Conservation (phyloP, 169 alveolate species). For the Plasmodium cynomolgi region DNA sequence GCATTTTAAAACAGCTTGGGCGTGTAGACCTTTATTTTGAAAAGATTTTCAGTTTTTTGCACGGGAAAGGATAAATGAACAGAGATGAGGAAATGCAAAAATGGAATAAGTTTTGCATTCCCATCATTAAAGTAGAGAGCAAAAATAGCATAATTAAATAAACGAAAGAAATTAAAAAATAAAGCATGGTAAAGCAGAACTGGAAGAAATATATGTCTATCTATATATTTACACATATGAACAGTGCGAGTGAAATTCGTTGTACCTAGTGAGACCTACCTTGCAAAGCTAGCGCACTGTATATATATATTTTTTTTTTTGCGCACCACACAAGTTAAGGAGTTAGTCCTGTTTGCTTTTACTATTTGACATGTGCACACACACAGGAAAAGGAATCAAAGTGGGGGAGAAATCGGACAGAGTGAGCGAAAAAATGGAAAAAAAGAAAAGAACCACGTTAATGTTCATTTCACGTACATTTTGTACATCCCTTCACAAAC, state of each 20-base stretch:
- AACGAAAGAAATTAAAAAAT: not conserved
- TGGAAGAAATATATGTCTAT: not conserved
- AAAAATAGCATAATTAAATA: not conserved
- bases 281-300: not conserved
- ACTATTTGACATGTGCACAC: not conserved
- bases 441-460: not conserved
- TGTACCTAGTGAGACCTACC: conserved; percentile 17
- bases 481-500: not conserved
- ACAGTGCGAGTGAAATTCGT: conserved; percentile 2
- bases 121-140: conserved; percentile 2
- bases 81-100: not conserved
- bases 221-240: not conserved
- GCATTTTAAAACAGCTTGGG: conserved; percentile 35
- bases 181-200: not conserved
- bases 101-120: not conserved
- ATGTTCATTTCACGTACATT: not conserved
- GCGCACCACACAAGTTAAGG: not conserved
- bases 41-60: conserved; percentile 13
- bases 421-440: not conserved
- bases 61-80: conserved; percentile 7
- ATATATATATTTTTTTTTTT: not conserved
- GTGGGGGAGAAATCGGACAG: not conserved
- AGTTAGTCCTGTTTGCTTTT: not conserved
- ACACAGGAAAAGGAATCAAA: not conserved
- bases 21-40: not conserved